A percentile compares a stretch with the other conserved stretches of the same genome.
phyloP scores from a whole-genome alignment of 108 stramenopile species.

The Nitzschia inconspicua region DNA sequence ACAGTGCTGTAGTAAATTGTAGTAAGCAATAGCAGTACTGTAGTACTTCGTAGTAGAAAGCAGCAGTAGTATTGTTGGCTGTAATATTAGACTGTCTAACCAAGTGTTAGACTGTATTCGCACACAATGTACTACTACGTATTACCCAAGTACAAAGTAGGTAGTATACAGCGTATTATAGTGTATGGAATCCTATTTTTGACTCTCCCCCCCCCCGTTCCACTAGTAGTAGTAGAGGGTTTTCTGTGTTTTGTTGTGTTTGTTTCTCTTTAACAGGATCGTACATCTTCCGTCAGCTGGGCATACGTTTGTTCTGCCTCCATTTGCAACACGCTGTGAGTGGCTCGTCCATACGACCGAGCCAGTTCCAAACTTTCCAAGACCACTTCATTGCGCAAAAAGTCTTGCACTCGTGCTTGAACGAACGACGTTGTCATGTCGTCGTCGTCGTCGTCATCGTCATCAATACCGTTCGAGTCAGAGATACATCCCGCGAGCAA shows the following conservation, averaged over 20 bases:
- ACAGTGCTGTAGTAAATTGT: no score
- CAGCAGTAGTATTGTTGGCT: no score
- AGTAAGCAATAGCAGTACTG: no score
- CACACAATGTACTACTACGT: no score
- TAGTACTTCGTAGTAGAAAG: no score
- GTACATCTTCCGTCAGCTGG: conserved; percentile 31
- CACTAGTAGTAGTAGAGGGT: background rate
- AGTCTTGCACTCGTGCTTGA: conserved; percentile 1
- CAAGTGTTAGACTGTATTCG: no score
- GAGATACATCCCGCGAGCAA: conserved; percentile 7
- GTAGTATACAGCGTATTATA: no score
- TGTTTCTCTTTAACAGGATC: conserved; percentile 17
- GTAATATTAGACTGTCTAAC: no score
- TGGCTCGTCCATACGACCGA: conserved; percentile 21
- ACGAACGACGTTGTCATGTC: background rate
- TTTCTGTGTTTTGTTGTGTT: background rate
- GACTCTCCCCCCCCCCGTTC: no score
- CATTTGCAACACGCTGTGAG: conserved; percentile 23
- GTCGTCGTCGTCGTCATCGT: background rate
- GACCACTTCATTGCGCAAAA: conserved; percentile 16
- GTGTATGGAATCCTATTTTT: no score
- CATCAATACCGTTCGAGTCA: background rate
- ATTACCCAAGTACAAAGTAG: no score
- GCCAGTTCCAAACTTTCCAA: conserved; percentile 33
- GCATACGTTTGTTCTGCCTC: conserved; percentile 29